A percentile compares a stretch with the other conserved stretches of the same genome.
These are phyloP conservation scores for Russula olivacea DNA, from an alignment of 768 basidiomycete species.

Conservation along the genomic window DNA sequence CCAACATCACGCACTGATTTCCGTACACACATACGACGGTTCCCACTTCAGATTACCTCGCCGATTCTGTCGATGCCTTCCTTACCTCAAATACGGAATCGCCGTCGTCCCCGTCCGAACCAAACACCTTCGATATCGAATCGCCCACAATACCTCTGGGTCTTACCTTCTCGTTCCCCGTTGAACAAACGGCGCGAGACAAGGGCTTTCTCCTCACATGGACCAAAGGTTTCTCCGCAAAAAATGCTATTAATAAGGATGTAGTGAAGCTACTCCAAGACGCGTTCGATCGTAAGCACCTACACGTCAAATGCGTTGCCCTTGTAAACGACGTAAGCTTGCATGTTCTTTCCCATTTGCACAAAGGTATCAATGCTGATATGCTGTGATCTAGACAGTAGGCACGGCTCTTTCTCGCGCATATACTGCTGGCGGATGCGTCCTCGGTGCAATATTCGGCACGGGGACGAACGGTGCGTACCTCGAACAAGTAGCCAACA, in stretches of 20 bases:
- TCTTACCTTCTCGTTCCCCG: conserved; percentile 96
- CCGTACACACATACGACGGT: neutral
- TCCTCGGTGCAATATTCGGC: conserved; percentile 90
- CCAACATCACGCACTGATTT: neutral
- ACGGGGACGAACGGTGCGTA: conserved; percentile 99
- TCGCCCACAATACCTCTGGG: conserved; percentile 57
- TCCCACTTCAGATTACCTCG: conserved; percentile 76
- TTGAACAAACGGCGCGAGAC: conserved; percentile 91
- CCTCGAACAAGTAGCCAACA: conserved; percentile 79
- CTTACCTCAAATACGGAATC: conserved; percentile 50
- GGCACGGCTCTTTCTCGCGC: conserved; percentile 90
- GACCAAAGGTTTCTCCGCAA: conserved; percentile 95
- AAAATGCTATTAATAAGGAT: conserved; percentile 84
- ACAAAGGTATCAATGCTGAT: neutral
- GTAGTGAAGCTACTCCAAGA: conserved; percentile 87
- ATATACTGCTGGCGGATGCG: conserved; percentile 87
- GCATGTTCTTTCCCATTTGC: neutral
- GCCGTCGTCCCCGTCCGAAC: neutral
- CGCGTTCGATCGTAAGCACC: conserved; percentile 85
- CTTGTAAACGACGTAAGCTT: conserved; percentile 85
- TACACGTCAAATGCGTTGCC: conserved; percentile 87
- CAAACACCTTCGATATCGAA: conserved; percentile 35
- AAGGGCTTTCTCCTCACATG: conserved; percentile 88
- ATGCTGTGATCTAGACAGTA: conserved; percentile 60
- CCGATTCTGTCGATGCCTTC: conserved; percentile 94